Percentiles rank a stretch among this genome's conserved stretches.
These are phyloP conservation scores for Eutrema heterophyllum DNA, from an alignment of 345 rosid species.

Conservation along the genomic window DNA sequence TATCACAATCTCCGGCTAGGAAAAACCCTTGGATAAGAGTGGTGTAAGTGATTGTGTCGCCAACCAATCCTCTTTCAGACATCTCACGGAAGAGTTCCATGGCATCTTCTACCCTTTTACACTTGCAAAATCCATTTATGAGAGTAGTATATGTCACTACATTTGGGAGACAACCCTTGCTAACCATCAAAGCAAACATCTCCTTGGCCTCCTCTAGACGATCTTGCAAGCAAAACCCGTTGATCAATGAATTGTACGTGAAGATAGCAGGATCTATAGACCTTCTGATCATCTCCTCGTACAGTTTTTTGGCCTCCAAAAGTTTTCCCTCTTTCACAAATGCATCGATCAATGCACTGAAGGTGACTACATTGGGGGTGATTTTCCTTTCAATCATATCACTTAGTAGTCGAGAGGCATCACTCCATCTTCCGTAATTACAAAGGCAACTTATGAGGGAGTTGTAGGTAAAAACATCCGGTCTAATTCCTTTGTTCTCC, in stretches of 20 bases:
- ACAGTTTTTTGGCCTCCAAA: too few species aligned
- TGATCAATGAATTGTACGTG: background rate
- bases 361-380: too few species aligned
- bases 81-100: background rate
- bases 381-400: too few species aligned
- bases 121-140: background rate
- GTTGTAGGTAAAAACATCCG: background rate
- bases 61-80: background rate
- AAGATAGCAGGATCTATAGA: too few species aligned
- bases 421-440: background rate
- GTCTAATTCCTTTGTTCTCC: background rate
- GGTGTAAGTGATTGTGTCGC: background rate
- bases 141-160: background rate
- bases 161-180: background rate
- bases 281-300: too few species aligned
- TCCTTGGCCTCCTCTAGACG: background rate
- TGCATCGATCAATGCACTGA: too few species aligned
- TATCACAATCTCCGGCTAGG: background rate
- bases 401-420: background rate
- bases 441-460: conserved; percentile 7
- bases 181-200: background rate
- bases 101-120: background rate
- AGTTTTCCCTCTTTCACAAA: too few species aligned
- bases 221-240: background rate
- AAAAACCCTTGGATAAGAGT: background rate